phyloP scores from a whole-genome alignment of 495 filamentous ascomycete genomes.

The Penicillium simplicissimum region DNA sequence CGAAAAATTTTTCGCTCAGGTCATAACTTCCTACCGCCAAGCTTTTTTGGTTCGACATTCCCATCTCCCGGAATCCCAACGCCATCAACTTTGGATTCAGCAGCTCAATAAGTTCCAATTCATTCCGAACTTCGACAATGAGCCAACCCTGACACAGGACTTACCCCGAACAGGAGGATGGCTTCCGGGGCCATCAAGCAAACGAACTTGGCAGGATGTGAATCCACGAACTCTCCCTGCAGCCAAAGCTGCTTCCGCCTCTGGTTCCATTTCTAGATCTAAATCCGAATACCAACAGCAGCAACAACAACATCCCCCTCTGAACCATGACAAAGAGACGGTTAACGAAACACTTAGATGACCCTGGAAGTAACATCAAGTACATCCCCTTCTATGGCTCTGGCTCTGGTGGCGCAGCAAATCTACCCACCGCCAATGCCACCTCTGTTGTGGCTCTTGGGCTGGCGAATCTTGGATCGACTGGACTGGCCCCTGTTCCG shows the following conservation, averaged over 20 bases:
- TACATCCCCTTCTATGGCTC: background rate
- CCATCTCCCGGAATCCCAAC: conserved; percentile 46
- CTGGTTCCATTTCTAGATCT: too few species aligned
- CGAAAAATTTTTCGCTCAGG: conserved; percentile 44
- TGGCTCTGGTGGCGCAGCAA: background rate
- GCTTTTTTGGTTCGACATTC: conserved; percentile 46
- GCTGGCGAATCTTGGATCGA: conserved; percentile 31
- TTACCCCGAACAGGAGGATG: background rate
- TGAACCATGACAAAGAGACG: too few species aligned
- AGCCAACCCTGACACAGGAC: conserved; percentile 13
- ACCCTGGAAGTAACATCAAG: conserved; percentile 24
- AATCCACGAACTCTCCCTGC: conserved; percentile 43
- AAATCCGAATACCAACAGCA: conserved; percentile 16
- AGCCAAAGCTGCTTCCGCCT: background rate
- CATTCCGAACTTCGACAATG: conserved; percentile 32
- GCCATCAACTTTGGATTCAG: conserved; percentile 46
- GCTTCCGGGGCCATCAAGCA: conserved; percentile 34
- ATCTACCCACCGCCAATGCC: background rate
- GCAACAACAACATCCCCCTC: too few species aligned
- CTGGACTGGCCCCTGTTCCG: conserved; percentile 18
- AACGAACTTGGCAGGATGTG: conserved; percentile 47
- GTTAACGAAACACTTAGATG: conserved; percentile 40
- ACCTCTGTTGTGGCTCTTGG: conserved; percentile 31
- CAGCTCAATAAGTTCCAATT: conserved; percentile 38
- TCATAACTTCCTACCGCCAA: conserved; percentile 48